Evolutionary conservation across 2,329 filamentous ascomycete species (phyloP).

Genomic region (Paecilomyces sp.): DNA sequence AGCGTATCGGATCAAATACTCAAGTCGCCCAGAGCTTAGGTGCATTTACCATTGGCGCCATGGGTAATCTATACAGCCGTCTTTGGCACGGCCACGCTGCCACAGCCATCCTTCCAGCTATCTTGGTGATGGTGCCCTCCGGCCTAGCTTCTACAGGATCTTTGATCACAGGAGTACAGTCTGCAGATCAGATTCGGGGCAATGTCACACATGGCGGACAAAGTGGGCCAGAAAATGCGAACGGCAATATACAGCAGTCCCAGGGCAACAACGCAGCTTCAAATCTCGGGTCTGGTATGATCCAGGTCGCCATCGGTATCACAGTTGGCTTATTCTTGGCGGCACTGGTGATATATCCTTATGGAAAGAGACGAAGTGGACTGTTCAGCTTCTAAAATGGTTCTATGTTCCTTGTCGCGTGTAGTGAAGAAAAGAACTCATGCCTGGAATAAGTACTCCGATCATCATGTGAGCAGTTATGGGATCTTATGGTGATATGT

Average conservation of each 20-base stretch:
- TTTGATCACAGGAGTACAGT: conserved; percentile 47
- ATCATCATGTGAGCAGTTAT: not conserved
- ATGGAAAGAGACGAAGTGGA: conserved; percentile 45
- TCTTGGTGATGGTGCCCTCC: conserved; percentile 62
- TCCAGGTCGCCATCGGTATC: conserved; percentile 48
- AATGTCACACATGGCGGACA: conserved; percentile 11
- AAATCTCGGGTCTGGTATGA: conserved; percentile 30
- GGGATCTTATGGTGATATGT: too few relatives aligned
- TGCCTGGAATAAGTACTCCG: not conserved
- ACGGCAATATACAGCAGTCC: not conserved
- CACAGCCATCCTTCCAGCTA: conserved; percentile 75
- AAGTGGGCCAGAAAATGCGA: not conserved
- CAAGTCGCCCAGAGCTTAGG: conserved; percentile 72
- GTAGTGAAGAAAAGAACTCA: not conserved
- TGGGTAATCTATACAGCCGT: conserved; percentile 71
- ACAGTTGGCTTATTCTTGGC: conserved; percentile 46
- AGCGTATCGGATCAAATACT: conserved; percentile 60
- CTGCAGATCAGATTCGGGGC: conserved; percentile 45
- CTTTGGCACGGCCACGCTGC: conserved; percentile 68
- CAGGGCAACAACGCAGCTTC: conserved; percentile 6
- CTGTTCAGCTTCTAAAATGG: conserved; percentile 34
- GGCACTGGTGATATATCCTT: conserved; percentile 43
- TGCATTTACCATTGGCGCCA: conserved; percentile 65
- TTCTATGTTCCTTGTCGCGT: not conserved
- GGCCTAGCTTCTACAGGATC: conserved; percentile 51